phyloP scores from a whole-genome alignment of 306 rosid species.

The Inga oerstediana region DNA sequence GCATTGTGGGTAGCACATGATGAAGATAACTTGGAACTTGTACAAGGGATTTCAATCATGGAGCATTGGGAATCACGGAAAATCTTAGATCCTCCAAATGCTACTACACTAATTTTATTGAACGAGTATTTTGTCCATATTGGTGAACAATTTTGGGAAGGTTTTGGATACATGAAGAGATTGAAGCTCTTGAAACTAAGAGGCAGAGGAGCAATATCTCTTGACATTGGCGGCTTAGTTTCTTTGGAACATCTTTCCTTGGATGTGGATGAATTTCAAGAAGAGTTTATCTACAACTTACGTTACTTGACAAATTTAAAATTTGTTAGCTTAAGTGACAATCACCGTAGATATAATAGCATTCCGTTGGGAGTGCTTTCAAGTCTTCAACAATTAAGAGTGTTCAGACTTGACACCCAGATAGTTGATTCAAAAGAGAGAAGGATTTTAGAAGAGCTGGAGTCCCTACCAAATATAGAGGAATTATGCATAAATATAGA shows the following conservation, averaged over 20 bases:
- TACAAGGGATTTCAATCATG: neutral
- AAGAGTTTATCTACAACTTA: neutral
- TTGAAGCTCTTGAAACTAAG: too few species aligned
- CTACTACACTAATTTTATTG: neutral
- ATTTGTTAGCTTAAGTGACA: neutral
- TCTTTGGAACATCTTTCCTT: neutral
- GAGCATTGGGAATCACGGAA: neutral
- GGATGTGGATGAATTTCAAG: fast-evolving
- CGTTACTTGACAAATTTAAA: neutral
- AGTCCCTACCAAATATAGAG: too few species aligned
- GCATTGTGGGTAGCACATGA: neutral
- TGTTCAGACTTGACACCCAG: too few species aligned
- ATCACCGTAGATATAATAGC: fast-evolving
- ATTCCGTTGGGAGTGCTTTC: neutral
- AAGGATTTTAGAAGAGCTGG: too few species aligned
- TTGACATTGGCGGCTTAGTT: too few species aligned
- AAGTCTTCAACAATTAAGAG: neutral
- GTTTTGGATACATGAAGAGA: too few species aligned
- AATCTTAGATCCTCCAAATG: neutral
- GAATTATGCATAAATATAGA: too few species aligned
- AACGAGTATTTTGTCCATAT: too few species aligned
- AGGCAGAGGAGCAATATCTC: too few species aligned
- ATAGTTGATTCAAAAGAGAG: too few species aligned
- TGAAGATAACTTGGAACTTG: too few species aligned
- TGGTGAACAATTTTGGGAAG: neutral